Percentiles rank a stretch among this genome's conserved stretches.
These are phyloP conservation scores for Diaporthe longicolla DNA, from an alignment of 2,329 filamentous ascomycete species.

Conservation along the genomic window DNA sequence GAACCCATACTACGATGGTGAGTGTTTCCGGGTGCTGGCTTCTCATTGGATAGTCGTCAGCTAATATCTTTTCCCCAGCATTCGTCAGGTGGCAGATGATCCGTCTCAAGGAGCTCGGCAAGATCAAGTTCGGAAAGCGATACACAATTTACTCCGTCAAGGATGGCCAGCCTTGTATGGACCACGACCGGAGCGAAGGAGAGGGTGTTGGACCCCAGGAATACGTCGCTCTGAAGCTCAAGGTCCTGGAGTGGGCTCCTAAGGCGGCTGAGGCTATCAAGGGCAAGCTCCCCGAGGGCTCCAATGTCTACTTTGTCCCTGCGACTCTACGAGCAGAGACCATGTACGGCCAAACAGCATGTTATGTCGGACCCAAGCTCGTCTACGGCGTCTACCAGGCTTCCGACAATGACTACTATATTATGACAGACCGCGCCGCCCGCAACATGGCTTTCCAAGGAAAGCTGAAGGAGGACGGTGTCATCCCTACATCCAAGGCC, in stretches of 20 bases:
- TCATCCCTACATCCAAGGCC: constrained; percentile 77
- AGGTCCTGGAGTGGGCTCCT: constrained; percentile 90
- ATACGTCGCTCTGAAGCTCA: constrained; percentile 93
- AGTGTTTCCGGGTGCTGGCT: not conserved
- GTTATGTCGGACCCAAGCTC: constrained; percentile 93
- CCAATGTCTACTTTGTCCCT: constrained; percentile 89
- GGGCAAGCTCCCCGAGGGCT: constrained; percentile 82
- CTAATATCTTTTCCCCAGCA: constrained; percentile 51
- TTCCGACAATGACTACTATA: constrained; percentile 82
- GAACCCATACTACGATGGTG: constrained; percentile 91
- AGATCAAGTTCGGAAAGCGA: constrained; percentile 88
- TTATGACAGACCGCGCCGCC: constrained; percentile 84
- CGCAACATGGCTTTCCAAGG: constrained; percentile 97
- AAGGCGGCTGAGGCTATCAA: constrained; percentile 79
- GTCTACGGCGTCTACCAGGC: constrained; percentile 90
- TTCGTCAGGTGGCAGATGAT: constrained; percentile 99
- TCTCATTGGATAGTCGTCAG: not conserved
- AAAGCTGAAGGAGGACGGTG: constrained; percentile 83
- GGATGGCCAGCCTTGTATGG: constrained; percentile 80
- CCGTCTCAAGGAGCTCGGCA: constrained; percentile 87
- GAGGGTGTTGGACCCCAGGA: constrained; percentile 64
- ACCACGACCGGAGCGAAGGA: constrained; percentile 62
- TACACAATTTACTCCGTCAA: constrained; percentile 96
- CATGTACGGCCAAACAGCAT: constrained; percentile 98
- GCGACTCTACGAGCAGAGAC: constrained; percentile 96